Evolutionary conservation across 148 eudicot genomes (phyloP).

Genomic region (Rhododendron molle): DNA sequence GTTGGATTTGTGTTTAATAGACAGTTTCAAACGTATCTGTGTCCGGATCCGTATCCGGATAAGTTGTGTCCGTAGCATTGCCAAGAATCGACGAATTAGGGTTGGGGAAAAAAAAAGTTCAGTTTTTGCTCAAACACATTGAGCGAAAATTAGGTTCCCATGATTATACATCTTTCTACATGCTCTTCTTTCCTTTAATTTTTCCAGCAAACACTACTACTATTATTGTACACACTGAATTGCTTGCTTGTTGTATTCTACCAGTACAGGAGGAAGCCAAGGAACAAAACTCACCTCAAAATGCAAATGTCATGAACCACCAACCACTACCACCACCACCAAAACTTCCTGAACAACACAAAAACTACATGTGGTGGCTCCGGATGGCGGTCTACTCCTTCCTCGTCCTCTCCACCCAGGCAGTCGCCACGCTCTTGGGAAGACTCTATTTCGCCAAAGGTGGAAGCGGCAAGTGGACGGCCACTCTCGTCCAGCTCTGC

Average conservation of each 20-base stretch:
- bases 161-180: background rate
- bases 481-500: conserved; percentile 23
- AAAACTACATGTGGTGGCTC: conserved; percentile 29
- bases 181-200: background rate
- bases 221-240: background rate
- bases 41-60: background rate
- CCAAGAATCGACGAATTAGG: background rate
- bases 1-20: background rate
- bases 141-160: background rate
- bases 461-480: conserved; percentile 41
- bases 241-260: background rate
- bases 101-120: too few relatives aligned
- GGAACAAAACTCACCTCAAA: background rate
- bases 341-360: background rate
- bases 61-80: background rate
- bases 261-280: background rate
- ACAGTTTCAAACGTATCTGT: too few relatives aligned
- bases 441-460: conserved; percentile 44
- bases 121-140: background rate
- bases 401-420: conserved; percentile 34
- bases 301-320: background rate
- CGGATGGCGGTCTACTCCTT: conserved; percentile 25
- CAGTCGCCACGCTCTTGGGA: conserved; percentile 36
- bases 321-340: background rate
- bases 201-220: too few relatives aligned